Evolutionary conservation across 129 eudicot species (phyloP), one percentile per base, ranked within the genome.

Genomic region (Centella asiatica): DNA sequence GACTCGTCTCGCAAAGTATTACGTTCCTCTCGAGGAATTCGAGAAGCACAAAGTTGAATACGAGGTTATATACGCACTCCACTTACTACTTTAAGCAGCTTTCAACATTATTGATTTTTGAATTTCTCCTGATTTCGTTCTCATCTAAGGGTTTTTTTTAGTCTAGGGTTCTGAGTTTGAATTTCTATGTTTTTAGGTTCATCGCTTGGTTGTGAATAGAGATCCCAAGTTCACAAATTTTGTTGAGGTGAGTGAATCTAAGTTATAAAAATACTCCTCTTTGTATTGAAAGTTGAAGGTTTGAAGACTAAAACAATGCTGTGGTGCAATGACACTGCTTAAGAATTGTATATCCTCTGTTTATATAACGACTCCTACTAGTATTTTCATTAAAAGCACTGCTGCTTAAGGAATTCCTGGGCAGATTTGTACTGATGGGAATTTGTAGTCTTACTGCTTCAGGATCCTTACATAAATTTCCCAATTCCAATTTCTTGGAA

Each of bases 221-320:
- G 96, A 88, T 83, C 94, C 96, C 53, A 88, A 88, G 68, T 88
- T 88, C 81, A 88, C 96, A 31, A 88, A 88, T 78, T 88, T 88
- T 32, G 96, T 88, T 57, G 96, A 88, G 89, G 96, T 88, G 28
- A 33, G 58, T 62, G 14, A 59, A 40, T 51, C 11, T 31, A 20
- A 12, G 5, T 48, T 48, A 25, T 48, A n/a, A 7, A 4, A 18
- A 1, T 4, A 0, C 19, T 18, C 0, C 19, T 46, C 19, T 8
- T 46, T 46, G 24, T 17, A 46, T 46, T 4, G 19, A n/a, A 19
- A 3, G 0, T 1, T 19, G 19, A 29, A 9, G 31, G n/a, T 56
- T 29, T 17, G 18, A 1, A 18, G 62, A 56, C n/a, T 56, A n/a
- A n/a, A n/a, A n/a, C n/a, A n/a, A n/a, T n/a, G n/a, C n/a, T n/a